Percentiles rank a stretch among this genome's conserved stretches.
Conservation (phyloP, 2,329 filamentous ascomycete species). For the Talaromyces sp. region DNA sequence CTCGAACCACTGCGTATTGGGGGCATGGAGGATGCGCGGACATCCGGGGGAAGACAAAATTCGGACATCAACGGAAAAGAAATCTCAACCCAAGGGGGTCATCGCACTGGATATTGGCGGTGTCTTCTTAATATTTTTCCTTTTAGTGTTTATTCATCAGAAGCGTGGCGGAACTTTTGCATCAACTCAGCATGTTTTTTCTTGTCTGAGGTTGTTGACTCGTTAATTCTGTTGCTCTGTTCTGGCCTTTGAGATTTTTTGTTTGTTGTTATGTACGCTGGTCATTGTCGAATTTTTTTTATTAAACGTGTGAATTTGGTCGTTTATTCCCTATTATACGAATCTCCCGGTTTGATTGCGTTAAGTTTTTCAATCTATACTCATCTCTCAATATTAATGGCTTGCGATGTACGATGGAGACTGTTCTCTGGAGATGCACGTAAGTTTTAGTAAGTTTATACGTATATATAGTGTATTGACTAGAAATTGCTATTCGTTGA, state of each 20-base stretch:
- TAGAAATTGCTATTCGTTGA: no score
- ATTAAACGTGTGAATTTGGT: background rate
- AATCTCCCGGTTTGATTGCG: background rate
- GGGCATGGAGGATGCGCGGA: background rate
- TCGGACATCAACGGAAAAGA: background rate
- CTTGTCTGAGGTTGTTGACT: background rate
- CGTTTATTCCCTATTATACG: background rate
- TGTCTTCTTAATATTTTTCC: background rate
- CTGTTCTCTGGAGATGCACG: background rate
- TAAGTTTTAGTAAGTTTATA: no score
- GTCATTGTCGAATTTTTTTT: background rate
- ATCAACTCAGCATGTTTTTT: background rate
- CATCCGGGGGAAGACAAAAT: constrained; percentile 1
- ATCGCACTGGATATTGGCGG: background rate
- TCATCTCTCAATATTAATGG: background rate
- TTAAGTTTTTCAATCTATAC: background rate
- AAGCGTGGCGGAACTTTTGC: constrained; percentile 4
- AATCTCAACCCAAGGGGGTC: background rate
- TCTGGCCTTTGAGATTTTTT: background rate
- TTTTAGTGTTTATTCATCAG: background rate
- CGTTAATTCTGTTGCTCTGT: background rate
- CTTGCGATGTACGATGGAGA: background rate
- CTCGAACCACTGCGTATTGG: background rate
- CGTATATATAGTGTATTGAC: background rate
- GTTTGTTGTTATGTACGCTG: background rate